These are phyloP conservation scores for Metarhizium sp. DNA, from an alignment of 2,329 filamentous ascomycete genomes.

Conservation along the genomic window DNA sequence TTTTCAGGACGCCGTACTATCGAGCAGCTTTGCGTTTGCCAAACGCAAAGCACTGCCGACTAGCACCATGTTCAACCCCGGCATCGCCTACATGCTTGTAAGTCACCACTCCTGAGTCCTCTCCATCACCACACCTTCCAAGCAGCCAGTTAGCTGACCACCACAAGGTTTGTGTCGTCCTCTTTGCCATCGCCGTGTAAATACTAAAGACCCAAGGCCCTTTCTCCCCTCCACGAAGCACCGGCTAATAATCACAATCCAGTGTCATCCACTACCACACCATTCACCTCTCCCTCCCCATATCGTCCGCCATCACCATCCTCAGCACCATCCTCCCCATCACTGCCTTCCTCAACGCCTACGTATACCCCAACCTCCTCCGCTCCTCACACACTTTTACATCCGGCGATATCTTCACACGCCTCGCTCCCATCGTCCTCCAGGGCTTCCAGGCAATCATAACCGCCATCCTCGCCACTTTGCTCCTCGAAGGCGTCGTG, in stretches of 20 bases:
- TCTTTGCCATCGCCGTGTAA: constrained; percentile 23
- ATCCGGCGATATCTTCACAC: constrained; percentile 14
- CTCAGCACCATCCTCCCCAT: constrained; percentile 31
- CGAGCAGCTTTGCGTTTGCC: background rate
- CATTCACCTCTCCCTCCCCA: constrained; percentile 29
- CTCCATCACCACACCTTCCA: background rate
- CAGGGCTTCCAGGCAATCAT: constrained; percentile 34
- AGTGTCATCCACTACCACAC: constrained; percentile 31
- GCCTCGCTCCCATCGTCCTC: constrained; percentile 19
- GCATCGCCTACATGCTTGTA: constrained; percentile 22
- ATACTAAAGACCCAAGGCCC: background rate
- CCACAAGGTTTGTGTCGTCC: constrained; percentile 17
- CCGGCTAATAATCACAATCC: constrained; percentile 2
- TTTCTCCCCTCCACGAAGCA: background rate
- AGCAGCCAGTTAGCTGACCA: background rate
- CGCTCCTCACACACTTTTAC: constrained; percentile 14
- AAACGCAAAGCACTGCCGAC: background rate
- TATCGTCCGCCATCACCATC: constrained; percentile 25
- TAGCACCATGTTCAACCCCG: constrained; percentile 13
- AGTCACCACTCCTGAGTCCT: background rate
- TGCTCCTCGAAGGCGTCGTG: constrained; percentile 26
- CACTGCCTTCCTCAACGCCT: constrained; percentile 26
- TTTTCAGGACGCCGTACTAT: background rate
- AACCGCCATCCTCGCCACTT: constrained; percentile 33
- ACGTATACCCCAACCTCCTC: constrained; percentile 23